Percentiles rank a stretch among this genome's conserved stretches.
These are phyloP conservation scores for Coemansia sp. DNA, from an alignment of 192 early-diverging fungal species.

Conservation along the genomic window DNA sequence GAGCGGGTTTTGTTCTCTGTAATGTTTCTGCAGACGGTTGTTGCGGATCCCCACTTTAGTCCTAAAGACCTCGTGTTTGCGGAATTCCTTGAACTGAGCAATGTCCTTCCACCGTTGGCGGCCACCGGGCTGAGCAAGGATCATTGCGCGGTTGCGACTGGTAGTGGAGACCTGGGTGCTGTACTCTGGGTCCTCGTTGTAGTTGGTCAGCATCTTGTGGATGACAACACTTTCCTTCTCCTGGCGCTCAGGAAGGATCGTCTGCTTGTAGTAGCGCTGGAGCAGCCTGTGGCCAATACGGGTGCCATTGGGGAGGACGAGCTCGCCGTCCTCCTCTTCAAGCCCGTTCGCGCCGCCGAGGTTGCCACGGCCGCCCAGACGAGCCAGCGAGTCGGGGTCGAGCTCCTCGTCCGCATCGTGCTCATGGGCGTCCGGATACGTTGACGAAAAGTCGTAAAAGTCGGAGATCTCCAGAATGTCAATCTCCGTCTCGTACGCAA, in stretches of 20 bases:
- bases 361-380: conserved; percentile 30
- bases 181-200: conserved; percentile 51
- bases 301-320: conserved; percentile 84
- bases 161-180: conserved; percentile 33
- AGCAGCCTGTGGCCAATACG: conserved; percentile 80
- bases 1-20: conserved; percentile 79
- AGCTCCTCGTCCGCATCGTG: conserved; percentile 51
- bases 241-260: conserved; percentile 57
- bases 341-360: conserved; percentile 40
- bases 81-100: conserved; percentile 62
- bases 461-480: conserved; percentile 91
- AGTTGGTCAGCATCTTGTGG: conserved; percentile 75
- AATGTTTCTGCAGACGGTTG: conserved; percentile 88
- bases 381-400: conserved; percentile 20
- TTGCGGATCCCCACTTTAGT: conserved; percentile 68
- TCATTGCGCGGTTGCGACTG: conserved; percentile 40
- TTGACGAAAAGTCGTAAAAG: conserved; percentile 94
- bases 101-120: conserved; percentile 43
- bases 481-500: conserved; percentile 91
- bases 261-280: conserved; percentile 86
- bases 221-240: conserved; percentile 78
- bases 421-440: conserved; percentile 68
- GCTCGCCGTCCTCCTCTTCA: conserved; percentile 79
- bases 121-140: conserved; percentile 43
- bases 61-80: conserved; percentile 63